Percentiles rank a stretch among this genome's conserved stretches.
These are phyloP conservation scores for Pseudogymnoascus sp. DNA, from an alignment of 2,329 filamentous ascomycete species.

Conservation along the genomic window DNA sequence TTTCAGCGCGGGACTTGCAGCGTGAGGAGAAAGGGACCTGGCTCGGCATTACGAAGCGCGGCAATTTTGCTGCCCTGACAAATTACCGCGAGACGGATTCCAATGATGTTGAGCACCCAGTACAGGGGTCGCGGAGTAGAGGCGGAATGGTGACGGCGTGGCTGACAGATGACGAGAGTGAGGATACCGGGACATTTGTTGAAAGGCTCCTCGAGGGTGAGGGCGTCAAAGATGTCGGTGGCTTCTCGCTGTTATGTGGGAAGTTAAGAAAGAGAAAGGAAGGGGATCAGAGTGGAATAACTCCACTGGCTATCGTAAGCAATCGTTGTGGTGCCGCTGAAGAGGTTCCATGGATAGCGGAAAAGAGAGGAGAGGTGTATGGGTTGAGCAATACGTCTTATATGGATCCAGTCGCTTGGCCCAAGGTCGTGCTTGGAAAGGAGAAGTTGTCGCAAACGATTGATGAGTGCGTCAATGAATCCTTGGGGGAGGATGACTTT, in stretches of 20 bases:
- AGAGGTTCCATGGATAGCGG: slow-evolving; percentile 52
- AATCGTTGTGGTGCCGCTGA: slow-evolving; percentile 49
- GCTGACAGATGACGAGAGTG: slow-evolving; percentile 44
- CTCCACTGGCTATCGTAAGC: slow-evolving; percentile 54
- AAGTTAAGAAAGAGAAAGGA: slow-evolving; percentile 40
- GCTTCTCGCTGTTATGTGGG: slow-evolving; percentile 60
- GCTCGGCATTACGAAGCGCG: slow-evolving; percentile 54
- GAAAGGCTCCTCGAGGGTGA: slow-evolving; percentile 43
- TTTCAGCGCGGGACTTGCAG: slow-evolving; percentile 56
- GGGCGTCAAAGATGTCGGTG: slow-evolving; percentile 54
- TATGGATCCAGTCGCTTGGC: slow-evolving; percentile 48
- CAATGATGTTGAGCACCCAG: slow-evolving; percentile 43
- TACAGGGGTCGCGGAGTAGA: slow-evolving; percentile 50
- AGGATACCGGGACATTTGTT: slow-evolving; percentile 45
- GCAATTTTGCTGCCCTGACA: slow-evolving; percentile 57
- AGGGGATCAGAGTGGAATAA: slow-evolving; percentile 24
- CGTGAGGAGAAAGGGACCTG: slow-evolving; percentile 57
- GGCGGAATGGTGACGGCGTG: slow-evolving; percentile 59
- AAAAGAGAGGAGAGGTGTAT: slow-evolving; percentile 44
- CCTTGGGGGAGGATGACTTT: slow-evolving; percentile 40
- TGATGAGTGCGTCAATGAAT: slow-evolving; percentile 34
- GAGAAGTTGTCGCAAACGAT: slow-evolving; percentile 32
- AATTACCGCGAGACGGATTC: slow-evolving; percentile 55
- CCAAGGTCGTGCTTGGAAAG: slow-evolving; percentile 51
- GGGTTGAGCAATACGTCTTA: slow-evolving; percentile 58